Conservation (phyloP, 2,329 filamentous ascomycete genomes). For the Myriosclerotinia duriaeana region DNA sequence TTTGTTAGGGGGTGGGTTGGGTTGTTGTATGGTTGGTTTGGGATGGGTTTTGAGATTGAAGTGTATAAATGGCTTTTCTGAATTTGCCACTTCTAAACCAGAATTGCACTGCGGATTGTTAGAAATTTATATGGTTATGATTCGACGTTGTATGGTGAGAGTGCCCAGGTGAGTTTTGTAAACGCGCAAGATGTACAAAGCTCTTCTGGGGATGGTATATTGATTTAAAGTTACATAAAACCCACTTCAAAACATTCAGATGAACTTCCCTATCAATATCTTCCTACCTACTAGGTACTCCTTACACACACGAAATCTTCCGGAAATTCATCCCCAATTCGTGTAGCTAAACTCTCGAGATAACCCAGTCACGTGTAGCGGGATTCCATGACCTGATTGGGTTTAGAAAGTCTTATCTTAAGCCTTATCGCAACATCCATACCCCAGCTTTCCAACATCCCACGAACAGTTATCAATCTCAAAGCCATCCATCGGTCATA, state of each 20-base stretch:
- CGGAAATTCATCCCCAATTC: conserved; percentile 19
- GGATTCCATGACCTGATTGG: conserved; percentile 11
- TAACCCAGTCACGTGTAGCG: neutral
- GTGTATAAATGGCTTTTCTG: no score
- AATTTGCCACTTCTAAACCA: no score
- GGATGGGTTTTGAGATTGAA: no score
- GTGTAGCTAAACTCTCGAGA: neutral
- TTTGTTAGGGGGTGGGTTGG: conserved; percentile 39
- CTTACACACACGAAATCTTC: neutral
- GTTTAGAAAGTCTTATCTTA: conserved; percentile 7
- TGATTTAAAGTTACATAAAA: neutral
- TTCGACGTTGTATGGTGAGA: no score
- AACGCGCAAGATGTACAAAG: neutral
- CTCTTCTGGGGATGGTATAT: neutral
- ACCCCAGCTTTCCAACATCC: neutral
- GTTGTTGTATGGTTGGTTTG: neutral
- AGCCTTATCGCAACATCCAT: conserved; percentile 5
- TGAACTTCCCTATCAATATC: neutral
- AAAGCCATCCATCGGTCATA: neutral
- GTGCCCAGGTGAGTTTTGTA: no score
- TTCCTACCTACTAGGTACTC: no score
- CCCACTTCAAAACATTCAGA: neutral
- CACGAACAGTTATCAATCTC: conserved; percentile 3
- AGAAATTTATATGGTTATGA: no score
- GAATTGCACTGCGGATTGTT: no score